Evolutionary conservation across 306 rosid genomes (phyloP).

Genomic region (Sindora glabra): DNA sequence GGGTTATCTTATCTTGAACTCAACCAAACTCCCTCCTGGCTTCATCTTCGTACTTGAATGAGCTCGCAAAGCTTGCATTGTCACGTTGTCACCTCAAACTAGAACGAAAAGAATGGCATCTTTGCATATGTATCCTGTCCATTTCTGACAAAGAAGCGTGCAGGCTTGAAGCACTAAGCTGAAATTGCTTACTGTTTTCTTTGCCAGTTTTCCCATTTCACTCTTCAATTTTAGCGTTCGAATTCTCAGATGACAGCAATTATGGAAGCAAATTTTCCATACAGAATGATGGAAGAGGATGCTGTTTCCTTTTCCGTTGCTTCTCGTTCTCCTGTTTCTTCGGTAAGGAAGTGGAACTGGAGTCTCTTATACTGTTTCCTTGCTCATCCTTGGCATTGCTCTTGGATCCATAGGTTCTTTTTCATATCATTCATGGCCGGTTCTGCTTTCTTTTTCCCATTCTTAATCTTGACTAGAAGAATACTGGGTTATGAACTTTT

Average conservation of each 20-base stretch:
- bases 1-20: too few species aligned
- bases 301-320: neutral
- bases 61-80: too few species aligned
- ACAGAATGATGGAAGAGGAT: conserved; percentile 32
- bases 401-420: conserved; percentile 71
- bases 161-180: neutral
- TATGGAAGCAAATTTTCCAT: conserved; percentile 15
- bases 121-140: too few species aligned
- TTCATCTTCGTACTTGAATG: too few species aligned
- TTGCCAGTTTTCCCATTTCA: neutral
- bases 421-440: neutral
- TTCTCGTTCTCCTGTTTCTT: conserved; percentile 9
- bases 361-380: conserved; percentile 77
- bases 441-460: neutral
- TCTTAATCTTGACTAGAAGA: neutral
- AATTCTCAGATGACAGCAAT: conserved; percentile 30
- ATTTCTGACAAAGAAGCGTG: too few species aligned
- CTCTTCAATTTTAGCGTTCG: neutral
- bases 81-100: too few species aligned
- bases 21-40: too few species aligned
- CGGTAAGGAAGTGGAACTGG: conserved; percentile 40
- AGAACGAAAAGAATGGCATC: too few species aligned
- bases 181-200: neutral
- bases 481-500: neutral
- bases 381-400: conserved; percentile 68